These are phyloP conservation scores for Diutina scorzettiae DNA, from an alignment of 1,139 yeast genomes.

Conservation along the genomic window DNA sequence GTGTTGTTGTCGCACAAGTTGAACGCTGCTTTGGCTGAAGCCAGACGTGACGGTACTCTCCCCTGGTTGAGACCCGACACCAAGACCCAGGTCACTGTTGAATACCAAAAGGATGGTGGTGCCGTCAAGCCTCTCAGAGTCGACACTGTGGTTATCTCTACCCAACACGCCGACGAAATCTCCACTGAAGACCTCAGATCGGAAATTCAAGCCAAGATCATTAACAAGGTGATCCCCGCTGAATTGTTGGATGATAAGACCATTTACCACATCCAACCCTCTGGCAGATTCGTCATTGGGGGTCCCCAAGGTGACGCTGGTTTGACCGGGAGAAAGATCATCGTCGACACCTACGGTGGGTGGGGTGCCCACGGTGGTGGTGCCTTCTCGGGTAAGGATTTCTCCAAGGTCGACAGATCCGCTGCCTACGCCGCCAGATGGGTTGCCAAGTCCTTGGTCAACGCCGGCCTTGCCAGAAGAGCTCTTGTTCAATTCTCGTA, in stretches of 20 bases:
- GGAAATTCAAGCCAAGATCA: conserved; percentile 64
- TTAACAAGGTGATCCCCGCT: conserved; percentile 88
- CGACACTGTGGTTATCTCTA: conserved; percentile 93
- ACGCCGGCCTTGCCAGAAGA: conserved; percentile 93
- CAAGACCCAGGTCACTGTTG: conserved; percentile 98
- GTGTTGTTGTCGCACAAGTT: conserved; percentile 89
- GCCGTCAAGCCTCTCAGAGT: conserved; percentile 93
- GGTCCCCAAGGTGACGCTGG: conserved; percentile 99
- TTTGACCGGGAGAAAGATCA: conserved; percentile 98
- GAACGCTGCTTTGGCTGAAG: conserved; percentile 92
- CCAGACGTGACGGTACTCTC: conserved; percentile 91
- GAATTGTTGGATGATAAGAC: conserved; percentile 89
- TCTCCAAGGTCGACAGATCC: conserved; percentile 99
- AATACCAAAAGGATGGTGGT: conserved; percentile 87
- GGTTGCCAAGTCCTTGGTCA: conserved; percentile 97
- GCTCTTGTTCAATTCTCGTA: conserved; percentile 96
- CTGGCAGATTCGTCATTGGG: conserved; percentile 99
- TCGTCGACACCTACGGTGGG: conserved; percentile 99
- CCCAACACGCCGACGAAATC: conserved; percentile 96
- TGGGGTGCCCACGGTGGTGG: conserved; percentile 99
- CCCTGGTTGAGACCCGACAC: conserved; percentile 99
- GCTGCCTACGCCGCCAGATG: conserved; percentile 99
- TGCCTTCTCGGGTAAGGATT: conserved; percentile 99
- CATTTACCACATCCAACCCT: conserved; percentile 96
- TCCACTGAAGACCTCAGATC: conserved; percentile 83